These are phyloP conservation scores for Lentinula aciculospora DNA, from an alignment of 768 basidiomycete genomes.

Conservation along the genomic window DNA sequence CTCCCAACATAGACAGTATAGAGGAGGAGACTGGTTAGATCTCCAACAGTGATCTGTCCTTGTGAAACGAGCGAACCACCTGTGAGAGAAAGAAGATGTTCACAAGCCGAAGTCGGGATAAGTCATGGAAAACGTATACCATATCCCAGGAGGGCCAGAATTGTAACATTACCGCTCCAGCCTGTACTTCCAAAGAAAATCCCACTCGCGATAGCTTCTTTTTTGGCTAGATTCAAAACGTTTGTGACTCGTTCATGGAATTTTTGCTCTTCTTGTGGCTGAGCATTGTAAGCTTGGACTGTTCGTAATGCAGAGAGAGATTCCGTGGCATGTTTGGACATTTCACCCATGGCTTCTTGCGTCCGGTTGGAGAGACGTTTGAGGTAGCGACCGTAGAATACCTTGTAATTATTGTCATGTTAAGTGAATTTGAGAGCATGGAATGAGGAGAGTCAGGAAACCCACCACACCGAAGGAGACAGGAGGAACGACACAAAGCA, in stretches of 20 bases:
- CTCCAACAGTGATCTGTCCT: slow-evolving; percentile 87
- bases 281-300: slow-evolving; percentile 88
- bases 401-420: slow-evolving; percentile 38
- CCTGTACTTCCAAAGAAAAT: slow-evolving; percentile 92
- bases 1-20: slow-evolving; percentile 89
- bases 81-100: slow-evolving; percentile 20
- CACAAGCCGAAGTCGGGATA: neutral
- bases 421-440: neutral
- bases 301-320: slow-evolving; percentile 83
- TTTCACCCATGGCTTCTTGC: slow-evolving; percentile 92
- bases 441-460: neutral
- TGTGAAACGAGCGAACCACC: slow-evolving; percentile 88
- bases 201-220: slow-evolving; percentile 85
- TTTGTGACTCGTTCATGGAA: slow-evolving; percentile 62
- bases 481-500: slow-evolving; percentile 90
- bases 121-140: slow-evolving; percentile 39
- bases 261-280: slow-evolving; percentile 67
- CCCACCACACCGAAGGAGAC: slow-evolving; percentile 76
- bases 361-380: slow-evolving; percentile 87
- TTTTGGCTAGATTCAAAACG: slow-evolving; percentile 72
- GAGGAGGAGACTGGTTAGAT: slow-evolving; percentile 81
- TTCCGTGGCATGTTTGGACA: slow-evolving; percentile 94
- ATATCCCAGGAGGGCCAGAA: slow-evolving; percentile 86
- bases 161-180: slow-evolving; percentile 90
- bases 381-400: slow-evolving; percentile 93